Conservation (phyloP, 2,329 filamentous ascomycete genomes). For the Aureobasidium sp. region DNA sequence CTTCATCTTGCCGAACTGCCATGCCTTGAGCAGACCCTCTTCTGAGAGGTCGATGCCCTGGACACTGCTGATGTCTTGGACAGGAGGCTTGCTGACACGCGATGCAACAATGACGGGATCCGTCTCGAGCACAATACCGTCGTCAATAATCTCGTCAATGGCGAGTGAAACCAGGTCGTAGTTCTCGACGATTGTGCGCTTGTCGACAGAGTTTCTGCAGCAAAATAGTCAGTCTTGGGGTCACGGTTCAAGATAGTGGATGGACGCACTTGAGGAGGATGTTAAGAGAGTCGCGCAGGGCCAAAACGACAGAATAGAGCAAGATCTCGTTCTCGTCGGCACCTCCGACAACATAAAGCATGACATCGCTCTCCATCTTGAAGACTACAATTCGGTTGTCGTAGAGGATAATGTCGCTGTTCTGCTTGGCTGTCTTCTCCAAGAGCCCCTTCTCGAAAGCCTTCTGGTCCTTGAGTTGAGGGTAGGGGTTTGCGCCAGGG, state of each 20-base stretch:
- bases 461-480: slow-evolving; percentile 87
- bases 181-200: slow-evolving; percentile 96
- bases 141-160: slow-evolving; percentile 91
- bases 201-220: slow-evolving; percentile 83
- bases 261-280: slow-evolving; percentile 76
- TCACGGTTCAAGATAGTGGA: neutral
- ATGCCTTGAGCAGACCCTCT: slow-evolving; percentile 88
- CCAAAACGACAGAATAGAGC: slow-evolving; percentile 84
- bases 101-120: slow-evolving; percentile 91
- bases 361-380: slow-evolving; percentile 96
- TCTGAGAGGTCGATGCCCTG: slow-evolving; percentile 94
- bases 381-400: slow-evolving; percentile 95
- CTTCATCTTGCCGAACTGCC: slow-evolving; percentile 88
- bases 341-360: slow-evolving; percentile 87
- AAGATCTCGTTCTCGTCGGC: slow-evolving; percentile 95
- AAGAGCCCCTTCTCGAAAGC: slow-evolving; percentile 92
- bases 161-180: slow-evolving; percentile 92
- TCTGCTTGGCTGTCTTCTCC: slow-evolving; percentile 94
- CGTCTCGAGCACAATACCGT: slow-evolving; percentile 94
- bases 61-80: slow-evolving; percentile 78
- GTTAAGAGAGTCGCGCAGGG: slow-evolving; percentile 82
- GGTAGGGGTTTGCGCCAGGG: slow-evolving; percentile 68
- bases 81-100: slow-evolving; percentile 83
- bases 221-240: slow-evolving; percentile 16
- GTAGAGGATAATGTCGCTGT: slow-evolving; percentile 91